phyloP scores from a whole-genome alignment of 768 basidiomycete genomes.

The Obba rivulosa region DNA sequence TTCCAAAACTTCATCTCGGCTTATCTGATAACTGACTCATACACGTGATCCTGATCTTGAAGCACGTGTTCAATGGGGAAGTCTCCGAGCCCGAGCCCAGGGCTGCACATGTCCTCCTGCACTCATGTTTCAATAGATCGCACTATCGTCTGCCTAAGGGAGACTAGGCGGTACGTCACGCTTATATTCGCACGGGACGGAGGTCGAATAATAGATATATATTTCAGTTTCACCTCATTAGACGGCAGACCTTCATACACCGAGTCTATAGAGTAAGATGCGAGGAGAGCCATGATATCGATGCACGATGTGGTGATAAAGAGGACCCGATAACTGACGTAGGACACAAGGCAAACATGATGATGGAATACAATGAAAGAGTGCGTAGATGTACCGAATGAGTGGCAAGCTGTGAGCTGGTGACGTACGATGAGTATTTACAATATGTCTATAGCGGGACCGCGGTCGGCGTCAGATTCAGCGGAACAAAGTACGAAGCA shows the following conservation, averaged over 20 bases:
- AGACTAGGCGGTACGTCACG: too few species aligned
- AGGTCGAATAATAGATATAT: slow-evolving; percentile 1
- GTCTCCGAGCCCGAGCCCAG: too few species aligned
- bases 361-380: slow-evolving; percentile 9
- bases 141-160: too few species aligned
- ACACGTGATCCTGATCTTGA: background rate
- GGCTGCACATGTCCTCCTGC: too few species aligned
- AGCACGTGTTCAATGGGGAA: too few species aligned
- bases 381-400: slow-evolving; percentile 3
- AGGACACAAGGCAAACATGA: slow-evolving; percentile 2
- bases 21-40: slow-evolving; percentile 6
- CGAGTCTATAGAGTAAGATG: background rate
- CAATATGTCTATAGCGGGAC: background rate
- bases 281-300: too few species aligned
- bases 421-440: background rate
- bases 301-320: too few species aligned
- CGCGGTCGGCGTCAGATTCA: background rate
- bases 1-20: background rate
- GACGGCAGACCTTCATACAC: slow-evolving; percentile 3
- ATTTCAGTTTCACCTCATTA: slow-evolving; percentile 2
- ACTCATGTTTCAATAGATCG: background rate
- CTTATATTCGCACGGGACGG: too few species aligned
- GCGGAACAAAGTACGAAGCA: slow-evolving; percentile 11
- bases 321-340: background rate
- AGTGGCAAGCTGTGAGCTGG: background rate